phyloP scores from a whole-genome alignment of 1,139 yeast species.

The Tardiomyces depauwii region DNA sequence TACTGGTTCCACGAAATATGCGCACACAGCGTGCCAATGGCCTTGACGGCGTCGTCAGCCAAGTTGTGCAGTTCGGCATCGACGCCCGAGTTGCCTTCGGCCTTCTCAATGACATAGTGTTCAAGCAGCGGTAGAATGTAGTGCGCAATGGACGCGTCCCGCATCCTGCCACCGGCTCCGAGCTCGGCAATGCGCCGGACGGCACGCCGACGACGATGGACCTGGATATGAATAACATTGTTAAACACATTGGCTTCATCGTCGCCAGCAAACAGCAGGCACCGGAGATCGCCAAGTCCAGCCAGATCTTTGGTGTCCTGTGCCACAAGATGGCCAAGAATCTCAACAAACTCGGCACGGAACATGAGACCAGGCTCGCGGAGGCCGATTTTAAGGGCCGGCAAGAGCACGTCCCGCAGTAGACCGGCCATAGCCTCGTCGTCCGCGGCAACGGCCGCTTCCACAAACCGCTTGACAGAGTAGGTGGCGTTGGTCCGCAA shows the following conservation, averaged over 20 bases:
- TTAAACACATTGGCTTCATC: constrained; percentile 80
- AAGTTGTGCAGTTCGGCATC: constrained; percentile 60
- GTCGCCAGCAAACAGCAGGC: constrained; percentile 52
- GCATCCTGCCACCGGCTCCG: constrained; percentile 29
- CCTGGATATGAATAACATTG: constrained; percentile 74
- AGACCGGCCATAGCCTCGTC: constrained; percentile 21
- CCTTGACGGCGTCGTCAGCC: constrained; percentile 57
- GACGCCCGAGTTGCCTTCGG: constrained; percentile 11
- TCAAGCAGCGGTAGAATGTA: constrained; percentile 80
- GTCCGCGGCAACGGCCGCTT: constrained; percentile 28
- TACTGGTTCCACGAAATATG: constrained; percentile 72
- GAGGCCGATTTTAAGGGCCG: constrained; percentile 58
- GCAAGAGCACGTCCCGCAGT: constrained; percentile 49
- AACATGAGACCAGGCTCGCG: constrained; percentile 52
- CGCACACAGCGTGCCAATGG: constrained; percentile 50
- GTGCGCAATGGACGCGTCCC: constrained; percentile 57
- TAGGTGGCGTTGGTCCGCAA: constrained; percentile 70
- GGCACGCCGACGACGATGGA: constrained; percentile 79
- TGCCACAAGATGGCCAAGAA: constrained; percentile 53
- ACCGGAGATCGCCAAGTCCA: constrained; percentile 57
- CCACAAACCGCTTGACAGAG: constrained; percentile 54
- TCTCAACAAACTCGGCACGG: constrained; percentile 57
- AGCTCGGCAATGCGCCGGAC: constrained; percentile 44
- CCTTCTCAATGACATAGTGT: constrained; percentile 41
- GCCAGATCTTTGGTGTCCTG: constrained; percentile 11